These are phyloP conservation scores for Colletotrichum trifolii DNA, from an alignment of 2,329 filamentous ascomycete species.

Conservation along the genomic window DNA sequence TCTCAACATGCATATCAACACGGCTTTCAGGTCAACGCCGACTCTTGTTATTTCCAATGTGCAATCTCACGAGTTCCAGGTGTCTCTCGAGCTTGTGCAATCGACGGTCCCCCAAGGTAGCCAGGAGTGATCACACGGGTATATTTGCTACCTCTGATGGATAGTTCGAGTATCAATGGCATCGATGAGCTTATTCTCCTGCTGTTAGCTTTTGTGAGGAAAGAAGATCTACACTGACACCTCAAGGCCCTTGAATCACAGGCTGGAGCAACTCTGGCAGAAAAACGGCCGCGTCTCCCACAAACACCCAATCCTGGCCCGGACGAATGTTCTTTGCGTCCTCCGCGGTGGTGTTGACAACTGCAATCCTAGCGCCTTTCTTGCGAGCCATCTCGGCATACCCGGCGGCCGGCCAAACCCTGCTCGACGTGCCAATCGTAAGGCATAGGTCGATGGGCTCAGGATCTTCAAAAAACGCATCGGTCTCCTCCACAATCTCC, in stretches of 20 bases:
- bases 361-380: conserved; percentile 69
- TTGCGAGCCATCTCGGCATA: conserved; percentile 66
- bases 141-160: no score
- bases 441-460: conserved; percentile 70
- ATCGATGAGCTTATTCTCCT: no score
- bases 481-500: conserved; percentile 60
- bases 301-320: conserved; percentile 36
- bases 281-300: conserved; percentile 31
- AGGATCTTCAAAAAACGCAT: conserved; percentile 60
- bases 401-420: conserved; percentile 72
- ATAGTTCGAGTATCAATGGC: no score
- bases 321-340: conserved; percentile 34
- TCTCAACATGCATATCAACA: no score
- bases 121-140: no score
- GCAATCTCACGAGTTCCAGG: no score
- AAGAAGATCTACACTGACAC: no score
- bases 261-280: conserved; percentile 34
- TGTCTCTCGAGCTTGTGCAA: no score
- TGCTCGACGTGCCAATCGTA: conserved; percentile 73
- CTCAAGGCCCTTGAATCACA: conserved; percentile 1
- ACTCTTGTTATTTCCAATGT: no score
- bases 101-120: no score
- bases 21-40: no score
- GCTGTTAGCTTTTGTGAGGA: no score
- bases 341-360: conserved; percentile 69